Evolutionary conservation across 495 filamentous ascomycete genomes (phyloP).

Genomic region (Podospora anserina): DNA sequence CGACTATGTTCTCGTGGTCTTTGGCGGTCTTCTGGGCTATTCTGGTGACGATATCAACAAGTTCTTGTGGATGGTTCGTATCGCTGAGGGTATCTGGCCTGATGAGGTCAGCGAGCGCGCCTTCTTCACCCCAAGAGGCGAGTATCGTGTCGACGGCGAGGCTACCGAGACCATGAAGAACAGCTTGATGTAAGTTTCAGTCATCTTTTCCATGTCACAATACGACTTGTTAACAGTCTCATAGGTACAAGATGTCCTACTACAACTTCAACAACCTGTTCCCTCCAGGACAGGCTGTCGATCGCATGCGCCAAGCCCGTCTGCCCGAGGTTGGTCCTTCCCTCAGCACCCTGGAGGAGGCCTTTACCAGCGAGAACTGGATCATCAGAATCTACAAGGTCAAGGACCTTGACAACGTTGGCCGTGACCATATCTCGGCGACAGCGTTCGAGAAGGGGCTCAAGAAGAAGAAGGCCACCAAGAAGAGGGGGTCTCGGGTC

Average conservation of each 20-base stretch:
- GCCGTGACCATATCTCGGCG: conserved; percentile 80
- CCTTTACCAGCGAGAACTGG: conserved; percentile 99
- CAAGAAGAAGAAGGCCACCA: conserved; percentile 86
- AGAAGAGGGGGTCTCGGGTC: conserved; percentile 73
- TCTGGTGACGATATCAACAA: conserved; percentile 99
- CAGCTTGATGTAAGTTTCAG: conserved; percentile 81
- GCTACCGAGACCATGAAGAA: conserved; percentile 99
- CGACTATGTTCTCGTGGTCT: conserved; percentile 96
- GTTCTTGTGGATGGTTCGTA: conserved; percentile 99
- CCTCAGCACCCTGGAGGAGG: conserved; percentile 88
- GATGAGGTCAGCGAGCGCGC: conserved; percentile 97
- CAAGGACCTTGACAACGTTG: conserved; percentile 95
- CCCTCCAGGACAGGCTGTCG: conserved; percentile 83
- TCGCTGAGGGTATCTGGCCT: conserved; percentile 98
- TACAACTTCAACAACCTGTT: conserved; percentile 95
- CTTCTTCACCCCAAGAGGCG: conserved; percentile 92
- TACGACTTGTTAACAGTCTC: conserved; percentile 34
- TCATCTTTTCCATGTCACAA: background rate
- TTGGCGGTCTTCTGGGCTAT: conserved; percentile 93
- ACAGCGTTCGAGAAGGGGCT: conserved; percentile 86
- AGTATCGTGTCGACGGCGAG: conserved; percentile 90
- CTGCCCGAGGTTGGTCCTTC: conserved; percentile 84
- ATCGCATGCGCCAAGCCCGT: conserved; percentile 78
- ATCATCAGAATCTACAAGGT: conserved; percentile 99
- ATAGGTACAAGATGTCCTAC: conserved; percentile 99